Base-by-base conservation (phyloP, 106 monocot species). In the Triglochin maritima region DNA sequence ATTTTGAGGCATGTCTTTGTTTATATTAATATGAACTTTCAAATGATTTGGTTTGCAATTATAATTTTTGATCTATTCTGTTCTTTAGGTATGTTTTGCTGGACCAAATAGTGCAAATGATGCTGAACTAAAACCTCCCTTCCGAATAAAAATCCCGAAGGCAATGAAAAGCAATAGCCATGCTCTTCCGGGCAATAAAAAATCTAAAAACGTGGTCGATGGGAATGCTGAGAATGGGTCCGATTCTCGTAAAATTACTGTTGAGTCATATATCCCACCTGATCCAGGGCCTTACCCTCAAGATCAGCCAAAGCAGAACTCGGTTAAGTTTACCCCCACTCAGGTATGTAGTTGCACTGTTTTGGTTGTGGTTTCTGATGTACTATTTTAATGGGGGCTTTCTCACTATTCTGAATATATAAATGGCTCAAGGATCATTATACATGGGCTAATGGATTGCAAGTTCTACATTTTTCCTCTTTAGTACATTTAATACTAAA, bases 251-350 rank as follows among this genome's bases (percentile, higher is more conserved):
- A 86, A 86, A 49, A 46, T 98, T 65, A 49, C 84, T 67, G 84
- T 92, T 62, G 92, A 98, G 77, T 16, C 88, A 68, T 98, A 98
- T 77, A 72, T 86, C 58, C 98, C 98, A 69, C 66, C 84, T 62
- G 92, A 98, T 72, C 98, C 98, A 46, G 96, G 98, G 59, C 92
- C 98, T 49, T 98, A 92, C 79, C 98, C 98, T 47, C 98, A 98
- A 71, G 84, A 98, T 73, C 77, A 98, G 72, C 98, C 98, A 46
- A 98, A 98, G 60, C 86, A 86, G 66, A 98, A 98, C 50, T 79
- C 92, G 13, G 98, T 98, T 71, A 84, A 86, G 81, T 98, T 98
- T 76, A 98, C 98, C 50, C 84, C 92, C 15, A 98, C 92, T 9
- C 98, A 98, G 86, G 92, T 98, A 89, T 14, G 29, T 49, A 6